These are phyloP conservation scores for Colletotrichum somersetense DNA, from an alignment of 2,329 filamentous ascomycete species.

Conservation along the genomic window DNA sequence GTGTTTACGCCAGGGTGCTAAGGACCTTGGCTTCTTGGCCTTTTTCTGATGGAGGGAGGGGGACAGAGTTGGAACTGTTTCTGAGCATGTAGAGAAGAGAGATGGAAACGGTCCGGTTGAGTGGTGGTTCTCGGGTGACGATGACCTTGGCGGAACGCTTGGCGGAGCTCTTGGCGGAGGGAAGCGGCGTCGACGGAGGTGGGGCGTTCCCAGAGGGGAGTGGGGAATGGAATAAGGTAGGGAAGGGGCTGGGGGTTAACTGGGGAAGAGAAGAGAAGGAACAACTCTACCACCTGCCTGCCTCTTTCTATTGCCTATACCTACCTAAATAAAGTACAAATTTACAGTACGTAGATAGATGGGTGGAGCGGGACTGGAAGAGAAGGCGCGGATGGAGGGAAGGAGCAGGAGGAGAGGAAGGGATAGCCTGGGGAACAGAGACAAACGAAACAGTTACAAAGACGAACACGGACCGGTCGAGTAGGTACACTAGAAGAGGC, in stretches of 20 bases:
- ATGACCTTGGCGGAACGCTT: slow-evolving; percentile 41
- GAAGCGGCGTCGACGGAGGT: slow-evolving; percentile 37
- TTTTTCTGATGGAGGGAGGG: background rate
- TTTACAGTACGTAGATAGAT: too few relatives aligned
- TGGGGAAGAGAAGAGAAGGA: background rate
- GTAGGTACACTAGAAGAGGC: background rate
- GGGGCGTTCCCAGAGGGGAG: slow-evolving; percentile 24
- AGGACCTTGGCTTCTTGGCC: slow-evolving; percentile 30
- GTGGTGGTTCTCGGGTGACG: slow-evolving; percentile 40
- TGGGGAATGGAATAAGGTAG: slow-evolving; percentile 17
- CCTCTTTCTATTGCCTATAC: background rate
- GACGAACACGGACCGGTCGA: background rate
- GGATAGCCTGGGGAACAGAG: slow-evolving; percentile 20
- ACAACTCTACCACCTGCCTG: background rate
- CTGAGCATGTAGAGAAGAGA: slow-evolving; percentile 6
- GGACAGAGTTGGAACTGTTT: slow-evolving; percentile 17
- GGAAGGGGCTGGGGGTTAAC: background rate
- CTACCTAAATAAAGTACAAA: too few relatives aligned
- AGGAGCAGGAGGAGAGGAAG: background rate
- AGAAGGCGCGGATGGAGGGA: slow-evolving; percentile 14
- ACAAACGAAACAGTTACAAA: slow-evolving; percentile 1
- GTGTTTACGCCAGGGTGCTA: slow-evolving; percentile 35
- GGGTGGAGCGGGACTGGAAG: background rate
- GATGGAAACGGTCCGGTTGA: slow-evolving; percentile 24
- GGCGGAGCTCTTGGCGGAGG: slow-evolving; percentile 25